A percentile compares a stretch with the other conserved stretches of the same genome.
Evolutionary conservation across 2,329 filamentous ascomycete genomes (phyloP).

Genomic region (Penicillium sclerotiorum): DNA sequence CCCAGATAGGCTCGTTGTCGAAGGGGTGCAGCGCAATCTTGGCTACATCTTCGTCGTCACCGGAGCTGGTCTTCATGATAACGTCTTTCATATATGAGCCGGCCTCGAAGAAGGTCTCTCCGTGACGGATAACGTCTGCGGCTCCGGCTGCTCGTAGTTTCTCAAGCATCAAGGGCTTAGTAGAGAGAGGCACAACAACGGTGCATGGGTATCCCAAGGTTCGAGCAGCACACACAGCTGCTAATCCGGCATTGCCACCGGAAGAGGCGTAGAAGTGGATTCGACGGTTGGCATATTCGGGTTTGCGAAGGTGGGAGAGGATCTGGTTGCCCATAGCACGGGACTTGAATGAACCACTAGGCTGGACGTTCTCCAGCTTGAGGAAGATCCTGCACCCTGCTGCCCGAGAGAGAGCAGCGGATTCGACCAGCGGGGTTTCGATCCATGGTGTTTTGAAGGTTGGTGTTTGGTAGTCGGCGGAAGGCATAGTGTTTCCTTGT

Average conservation of each 20-base stretch:
- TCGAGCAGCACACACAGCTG: slow-evolving; percentile 72
- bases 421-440: slow-evolving; percentile 71
- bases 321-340: slow-evolving; percentile 73
- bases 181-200: slow-evolving; percentile 71
- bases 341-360: slow-evolving; percentile 84
- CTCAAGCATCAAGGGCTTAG: slow-evolving; percentile 68
- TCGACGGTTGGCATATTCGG: slow-evolving; percentile 45
- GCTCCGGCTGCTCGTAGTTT: slow-evolving; percentile 71
- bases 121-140: slow-evolving; percentile 66
- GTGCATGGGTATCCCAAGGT: slow-evolving; percentile 68
- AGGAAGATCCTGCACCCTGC: slow-evolving; percentile 81
- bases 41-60: slow-evolving; percentile 32
- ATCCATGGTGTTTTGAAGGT: slow-evolving; percentile 61
- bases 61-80: slow-evolving; percentile 37
- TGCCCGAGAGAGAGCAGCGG: slow-evolving; percentile 65
- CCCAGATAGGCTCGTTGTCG: slow-evolving; percentile 50
- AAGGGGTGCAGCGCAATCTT: slow-evolving; percentile 50
- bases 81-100: slow-evolving; percentile 66
- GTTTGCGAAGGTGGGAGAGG: slow-evolving; percentile 52
- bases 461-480: slow-evolving; percentile 25
- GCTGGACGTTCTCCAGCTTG: slow-evolving; percentile 83
- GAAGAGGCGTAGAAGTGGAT: slow-evolving; percentile 77
- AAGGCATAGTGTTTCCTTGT: slow-evolving; percentile 39
- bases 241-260: slow-evolving; percentile 83
- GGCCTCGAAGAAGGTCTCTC: slow-evolving; percentile 69